Evolutionary conservation across 768 basidiomycete genomes (phyloP).

Genomic region (Podaxis sp.): DNA sequence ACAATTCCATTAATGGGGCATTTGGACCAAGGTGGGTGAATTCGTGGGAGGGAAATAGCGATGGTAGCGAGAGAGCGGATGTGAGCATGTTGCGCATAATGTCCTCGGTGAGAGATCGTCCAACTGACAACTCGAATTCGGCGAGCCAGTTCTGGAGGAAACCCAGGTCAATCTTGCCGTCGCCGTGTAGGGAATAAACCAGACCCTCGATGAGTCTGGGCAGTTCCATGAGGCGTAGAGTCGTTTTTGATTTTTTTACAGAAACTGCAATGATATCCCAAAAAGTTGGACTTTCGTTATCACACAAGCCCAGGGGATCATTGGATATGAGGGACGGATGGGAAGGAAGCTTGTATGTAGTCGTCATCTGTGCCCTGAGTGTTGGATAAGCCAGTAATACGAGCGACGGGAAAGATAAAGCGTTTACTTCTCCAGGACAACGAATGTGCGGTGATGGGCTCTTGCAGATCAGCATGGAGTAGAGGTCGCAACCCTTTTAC

Average conservation of each 20-base stretch:
- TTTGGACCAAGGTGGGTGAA: conserved; percentile 23
- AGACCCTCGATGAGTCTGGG: conserved; percentile 31
- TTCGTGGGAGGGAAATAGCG: conserved; percentile 25
- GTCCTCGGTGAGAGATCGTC: conserved; percentile 2
- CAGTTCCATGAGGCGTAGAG: conserved; percentile 20
- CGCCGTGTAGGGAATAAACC: conserved; percentile 32
- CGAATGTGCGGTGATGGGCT: background rate
- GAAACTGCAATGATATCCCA: conserved; percentile 28
- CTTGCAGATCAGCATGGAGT: background rate
- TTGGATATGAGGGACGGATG: conserved; percentile 22
- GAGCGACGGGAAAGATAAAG: background rate
- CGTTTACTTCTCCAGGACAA: background rate
- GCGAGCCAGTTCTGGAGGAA: conserved; percentile 21
- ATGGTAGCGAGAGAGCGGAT: conserved; percentile 27
- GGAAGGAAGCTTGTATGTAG: conserved; percentile 26
- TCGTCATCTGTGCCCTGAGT: background rate
- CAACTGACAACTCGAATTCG: conserved; percentile 11
- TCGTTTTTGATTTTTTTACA: conserved; percentile 21
- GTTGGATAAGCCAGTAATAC: background rate
- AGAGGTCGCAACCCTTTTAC: conserved; percentile 13
- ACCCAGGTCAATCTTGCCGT: conserved; percentile 24
- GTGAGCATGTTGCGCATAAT: conserved; percentile 25
- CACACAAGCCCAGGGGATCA: conserved; percentile 31
- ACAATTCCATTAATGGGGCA: conserved; percentile 20
- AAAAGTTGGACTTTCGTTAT: conserved; percentile 24